Percentiles rank a stretch among this genome's conserved stretches.
These are phyloP conservation scores for Yamadazyma kanchanaburiensis DNA, from an alignment of 1,139 yeast species.

Conservation along the genomic window DNA sequence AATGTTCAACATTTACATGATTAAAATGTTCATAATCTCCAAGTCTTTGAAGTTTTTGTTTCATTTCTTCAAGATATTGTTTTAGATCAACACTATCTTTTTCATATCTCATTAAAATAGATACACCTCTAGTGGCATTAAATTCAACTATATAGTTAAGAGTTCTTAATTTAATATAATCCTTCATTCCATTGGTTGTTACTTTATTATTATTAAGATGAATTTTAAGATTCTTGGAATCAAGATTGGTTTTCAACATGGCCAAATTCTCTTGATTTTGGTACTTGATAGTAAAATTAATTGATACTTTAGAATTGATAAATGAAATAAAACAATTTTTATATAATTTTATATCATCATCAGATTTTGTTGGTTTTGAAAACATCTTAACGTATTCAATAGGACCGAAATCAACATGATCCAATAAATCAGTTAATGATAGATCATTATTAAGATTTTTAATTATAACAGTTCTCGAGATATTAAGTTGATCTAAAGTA, in stretches of 20 bases:
- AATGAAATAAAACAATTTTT: slow-evolving; percentile 40
- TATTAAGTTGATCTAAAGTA: slow-evolving; percentile 29
- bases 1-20: slow-evolving; percentile 6
- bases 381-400: slow-evolving; percentile 41
- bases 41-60: slow-evolving; percentile 15
- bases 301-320: slow-evolving; percentile 33
- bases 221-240: slow-evolving; percentile 30
- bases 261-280: slow-evolving; percentile 25
- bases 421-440: slow-evolving; percentile 28
- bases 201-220: slow-evolving; percentile 24
- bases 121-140: slow-evolving; percentile 38
- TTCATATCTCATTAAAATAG: slow-evolving; percentile 15
- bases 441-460: slow-evolving; percentile 27
- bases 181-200: slow-evolving; percentile 20
- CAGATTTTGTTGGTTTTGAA: slow-evolving; percentile 25
- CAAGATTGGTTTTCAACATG: slow-evolving; percentile 22
- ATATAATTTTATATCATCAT: slow-evolving; percentile 10
- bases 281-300: slow-evolving; percentile 34
- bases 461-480: slow-evolving; percentile 38
- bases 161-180: slow-evolving; percentile 40
- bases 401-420: slow-evolving; percentile 40
- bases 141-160: slow-evolving; percentile 40
- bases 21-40: slow-evolving; percentile 36
- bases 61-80: slow-evolving; percentile 5
- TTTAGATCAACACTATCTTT: slow-evolving; percentile 6